Conservation (phyloP, 1,284 basidiomycete species). For the Leccinum variabile region DNA sequence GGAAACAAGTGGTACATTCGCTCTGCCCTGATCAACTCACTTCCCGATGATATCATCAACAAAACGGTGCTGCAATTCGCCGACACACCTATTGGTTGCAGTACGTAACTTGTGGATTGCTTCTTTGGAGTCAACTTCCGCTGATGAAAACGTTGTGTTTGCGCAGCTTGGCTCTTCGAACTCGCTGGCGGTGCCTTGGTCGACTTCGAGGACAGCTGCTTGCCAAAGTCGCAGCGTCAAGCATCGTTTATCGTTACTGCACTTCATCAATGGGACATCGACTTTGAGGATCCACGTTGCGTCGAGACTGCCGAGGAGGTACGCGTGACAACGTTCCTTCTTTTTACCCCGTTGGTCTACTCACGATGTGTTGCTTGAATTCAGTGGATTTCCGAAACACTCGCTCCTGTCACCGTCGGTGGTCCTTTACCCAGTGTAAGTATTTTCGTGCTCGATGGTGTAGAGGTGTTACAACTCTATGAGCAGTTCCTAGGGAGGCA, state of each 20-base stretch:
- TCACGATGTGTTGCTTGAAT: neutral
- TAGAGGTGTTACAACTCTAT: conserved; percentile 20
- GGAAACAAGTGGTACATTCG: conserved; percentile 90
- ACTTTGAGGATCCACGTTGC: conserved; percentile 76
- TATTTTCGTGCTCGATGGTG: conserved; percentile 35
- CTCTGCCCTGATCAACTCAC: conserved; percentile 71
- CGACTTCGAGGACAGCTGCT: conserved; percentile 71
- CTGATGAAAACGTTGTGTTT: neutral
- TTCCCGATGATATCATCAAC: conserved; percentile 85
- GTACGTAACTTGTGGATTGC: conserved; percentile 46
- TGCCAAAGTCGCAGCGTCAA: conserved; percentile 70
- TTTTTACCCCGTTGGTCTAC: neutral
- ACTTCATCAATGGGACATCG: conserved; percentile 89
- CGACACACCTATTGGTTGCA: conserved; percentile 82
- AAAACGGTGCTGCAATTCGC: conserved; percentile 80
- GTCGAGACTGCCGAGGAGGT: conserved; percentile 79
- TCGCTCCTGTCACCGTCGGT: conserved; percentile 67
- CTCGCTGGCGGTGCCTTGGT: conserved; percentile 79
- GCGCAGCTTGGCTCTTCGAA: conserved; percentile 85
- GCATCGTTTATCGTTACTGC: conserved; percentile 85
- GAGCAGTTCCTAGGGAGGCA: conserved; percentile 75
- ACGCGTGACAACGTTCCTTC: conserved; percentile 18
- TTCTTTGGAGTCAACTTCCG: neutral
- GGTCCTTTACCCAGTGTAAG: conserved; percentile 80
- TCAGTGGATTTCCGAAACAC: conserved; percentile 75